These are phyloP conservation scores for Cytospora chrysosperma DNA, from an alignment of 2,329 filamentous ascomycete genomes.

Conservation along the genomic window DNA sequence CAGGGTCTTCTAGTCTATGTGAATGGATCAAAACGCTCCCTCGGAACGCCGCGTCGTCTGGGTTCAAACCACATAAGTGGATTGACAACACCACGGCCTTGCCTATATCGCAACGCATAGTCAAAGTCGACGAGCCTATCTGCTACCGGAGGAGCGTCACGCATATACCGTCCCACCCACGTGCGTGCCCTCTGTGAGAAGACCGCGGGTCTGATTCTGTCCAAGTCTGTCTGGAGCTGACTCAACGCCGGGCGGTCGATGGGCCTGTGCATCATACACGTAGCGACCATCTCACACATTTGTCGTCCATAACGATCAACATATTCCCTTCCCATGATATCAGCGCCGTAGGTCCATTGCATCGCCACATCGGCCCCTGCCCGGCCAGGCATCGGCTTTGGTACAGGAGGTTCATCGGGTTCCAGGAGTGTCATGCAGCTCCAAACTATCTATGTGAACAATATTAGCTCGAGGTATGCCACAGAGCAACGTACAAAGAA, in stretches of 20 bases:
- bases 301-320: not conserved
- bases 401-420: not conserved
- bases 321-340: not conserved
- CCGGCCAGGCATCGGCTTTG: not conserved
- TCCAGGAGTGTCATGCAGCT: not conserved
- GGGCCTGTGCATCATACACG: not conserved
- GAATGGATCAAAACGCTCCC: too few species aligned
- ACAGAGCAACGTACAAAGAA: too few species aligned
- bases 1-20: too few species aligned
- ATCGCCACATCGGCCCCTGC: not conserved
- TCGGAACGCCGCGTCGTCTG: too few species aligned
- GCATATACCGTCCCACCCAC: not conserved
- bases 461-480: too few species aligned
- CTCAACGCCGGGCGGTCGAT: not conserved
- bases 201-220: not conserved
- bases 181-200: not conserved
- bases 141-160: too few species aligned
- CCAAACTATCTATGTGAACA: not conserved
- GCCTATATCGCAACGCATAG: too few species aligned
- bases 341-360: not conserved
- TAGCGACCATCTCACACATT: not conserved
- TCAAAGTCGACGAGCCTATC: too few species aligned
- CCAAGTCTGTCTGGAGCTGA: not conserved
- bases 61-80: too few species aligned
- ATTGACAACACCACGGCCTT: too few species aligned